Conservation (phyloP, 2,329 filamentous ascomycete species). For the Trichoderma pleuroti region DNA sequence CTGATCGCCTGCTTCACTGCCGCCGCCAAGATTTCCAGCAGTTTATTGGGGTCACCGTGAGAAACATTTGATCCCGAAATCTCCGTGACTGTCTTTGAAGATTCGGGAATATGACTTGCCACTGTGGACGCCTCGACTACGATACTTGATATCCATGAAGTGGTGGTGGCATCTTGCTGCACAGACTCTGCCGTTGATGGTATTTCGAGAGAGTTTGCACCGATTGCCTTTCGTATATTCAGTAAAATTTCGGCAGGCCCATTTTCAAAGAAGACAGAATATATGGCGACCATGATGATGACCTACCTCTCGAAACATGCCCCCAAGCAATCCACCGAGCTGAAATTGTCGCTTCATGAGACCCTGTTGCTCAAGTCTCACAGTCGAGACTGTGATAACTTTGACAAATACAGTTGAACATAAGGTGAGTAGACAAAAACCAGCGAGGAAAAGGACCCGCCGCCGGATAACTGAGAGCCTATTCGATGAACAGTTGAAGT, state of each 20-base stretch:
- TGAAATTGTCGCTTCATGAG: slow-evolving; percentile 26
- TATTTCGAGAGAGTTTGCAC: not conserved
- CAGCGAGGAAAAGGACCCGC: not conserved
- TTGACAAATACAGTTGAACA: slow-evolving; percentile 17
- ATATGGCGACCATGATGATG: not conserved
- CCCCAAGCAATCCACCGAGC: slow-evolving; percentile 23
- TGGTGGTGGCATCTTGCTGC: not conserved
- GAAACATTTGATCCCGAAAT: not conserved
- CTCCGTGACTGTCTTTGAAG: not conserved
- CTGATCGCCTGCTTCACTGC: slow-evolving; percentile 19
- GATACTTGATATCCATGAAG: not conserved
- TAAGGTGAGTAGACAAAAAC: slow-evolving; percentile 14
- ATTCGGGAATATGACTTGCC: not conserved
- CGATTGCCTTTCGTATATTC: not conserved
- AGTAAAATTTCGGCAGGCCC: not conserved
- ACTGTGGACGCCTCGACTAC: not conserved
- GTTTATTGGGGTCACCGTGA: not conserved
- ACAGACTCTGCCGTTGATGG: not conserved
- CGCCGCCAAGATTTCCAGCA: slow-evolving; percentile 21
- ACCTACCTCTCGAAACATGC: slow-evolving; percentile 20
- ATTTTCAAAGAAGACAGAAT: not conserved
- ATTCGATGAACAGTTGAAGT: not conserved
- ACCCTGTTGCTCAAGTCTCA: not conserved
- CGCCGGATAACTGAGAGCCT: not conserved
- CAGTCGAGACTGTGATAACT: slow-evolving; percentile 11